These are phyloP conservation scores for Erodium texanum DNA, from an alignment of 441 rosid genomes.

Conservation along the genomic window DNA sequence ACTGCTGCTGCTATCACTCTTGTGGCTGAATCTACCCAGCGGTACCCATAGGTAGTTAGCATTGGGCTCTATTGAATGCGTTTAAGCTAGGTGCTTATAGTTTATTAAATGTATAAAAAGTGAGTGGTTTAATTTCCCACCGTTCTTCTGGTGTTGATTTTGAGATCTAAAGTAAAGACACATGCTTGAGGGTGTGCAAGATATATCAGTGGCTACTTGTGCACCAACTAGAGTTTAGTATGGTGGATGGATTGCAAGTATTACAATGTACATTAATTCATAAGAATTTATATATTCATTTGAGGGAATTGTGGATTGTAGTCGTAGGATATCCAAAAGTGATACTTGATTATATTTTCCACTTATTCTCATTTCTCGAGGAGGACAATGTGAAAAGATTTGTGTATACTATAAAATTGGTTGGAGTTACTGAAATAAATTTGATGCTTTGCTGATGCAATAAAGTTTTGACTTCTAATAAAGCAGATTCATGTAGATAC, in stretches of 20 bases:
- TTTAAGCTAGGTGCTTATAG: neutral
- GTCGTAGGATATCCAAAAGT: neutral
- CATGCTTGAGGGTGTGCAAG: neutral
- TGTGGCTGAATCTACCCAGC: neutral
- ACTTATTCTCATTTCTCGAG: neutral
- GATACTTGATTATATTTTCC: neutral
- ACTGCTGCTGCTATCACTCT: neutral
- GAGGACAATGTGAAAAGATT: neutral
- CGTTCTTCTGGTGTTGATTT: neutral
- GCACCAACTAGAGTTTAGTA: neutral
- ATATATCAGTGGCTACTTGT: neutral
- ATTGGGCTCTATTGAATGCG: neutral
- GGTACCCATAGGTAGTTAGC: neutral
- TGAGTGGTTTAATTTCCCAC: neutral
- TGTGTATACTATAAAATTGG: neutral
- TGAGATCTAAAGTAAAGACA: neutral
- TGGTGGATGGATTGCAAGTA: neutral
- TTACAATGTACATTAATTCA: neutral
- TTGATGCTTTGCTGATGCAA: neutral
- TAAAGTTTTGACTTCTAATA: constrained; percentile 1
- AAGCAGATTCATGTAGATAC: neutral
- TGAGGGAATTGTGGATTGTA: neutral
- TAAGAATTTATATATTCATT: neutral
- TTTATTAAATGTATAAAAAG: neutral
- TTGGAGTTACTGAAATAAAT: neutral